Base-by-base conservation (phyloP, 1,284 basidiomycete species). In the Hymenochaete sp. region DNA sequence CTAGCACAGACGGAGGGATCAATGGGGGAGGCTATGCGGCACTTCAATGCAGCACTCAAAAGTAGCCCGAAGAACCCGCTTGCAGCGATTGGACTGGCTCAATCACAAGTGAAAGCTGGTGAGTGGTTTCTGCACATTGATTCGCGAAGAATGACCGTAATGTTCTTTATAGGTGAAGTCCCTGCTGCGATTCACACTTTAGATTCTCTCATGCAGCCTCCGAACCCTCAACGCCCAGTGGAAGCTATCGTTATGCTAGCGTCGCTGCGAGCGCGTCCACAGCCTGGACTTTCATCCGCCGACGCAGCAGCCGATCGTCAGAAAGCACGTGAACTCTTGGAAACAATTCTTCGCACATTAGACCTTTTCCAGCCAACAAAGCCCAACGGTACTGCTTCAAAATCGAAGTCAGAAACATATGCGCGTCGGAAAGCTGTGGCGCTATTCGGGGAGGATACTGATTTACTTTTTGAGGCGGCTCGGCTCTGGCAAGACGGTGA, bases 191-290 rank as follows among this genome's bases (percentile, higher is more conserved):
- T 87, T 46, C 88, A 93, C 60, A 88, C 86, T 1, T 79, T 93
- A 24, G 92, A 96, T 55, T 82, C 78, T 16, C 72, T 92, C 16
- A 68, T 88, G 19, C 80, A 83, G 55, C 63, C 73, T 7, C 77
- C 77, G 0, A 76, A 75, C 51, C 65, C 73, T n/a, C 75, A 75
- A 47, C 69, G 72, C 25, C 81, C 77, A 1, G 59, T 85, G 8
- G 91, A 95, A 66, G 90, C 89, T 2, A 81, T 78, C 9, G 82
- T 85, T n/a, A 81, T 93, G 62, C 79, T 96, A 35, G 92, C 92
- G 2, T 88, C 89, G 1, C 74, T 97, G 6, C 78, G 89, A 31
- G 80, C 86, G 0, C 78, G 80, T 57, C 79, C 83, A 5, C 79
- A 86, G 41, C 80, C 82, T 0, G 89, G 86, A 45, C 74, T 92